A percentile compares a stretch with the other conserved stretches of the same genome.
Conservation (phyloP, 805 yeast genomes). For the Blastobotrys peoriensis region DNA sequence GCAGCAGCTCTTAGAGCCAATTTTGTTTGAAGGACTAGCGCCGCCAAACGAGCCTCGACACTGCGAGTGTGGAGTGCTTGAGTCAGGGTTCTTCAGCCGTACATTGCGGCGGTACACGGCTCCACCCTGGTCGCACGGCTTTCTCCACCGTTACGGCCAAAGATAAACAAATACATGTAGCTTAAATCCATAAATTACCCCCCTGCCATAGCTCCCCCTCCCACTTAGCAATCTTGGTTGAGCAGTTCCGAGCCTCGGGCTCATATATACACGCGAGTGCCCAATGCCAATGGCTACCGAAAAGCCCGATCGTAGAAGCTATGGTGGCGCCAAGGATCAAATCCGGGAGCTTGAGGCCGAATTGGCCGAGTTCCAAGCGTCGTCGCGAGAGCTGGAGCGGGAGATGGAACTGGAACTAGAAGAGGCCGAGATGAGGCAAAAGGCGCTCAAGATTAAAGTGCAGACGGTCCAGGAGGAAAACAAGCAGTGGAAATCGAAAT, state of each 20-base stretch:
- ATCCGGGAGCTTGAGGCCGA: slow-evolving; percentile 38
- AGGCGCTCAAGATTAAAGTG: slow-evolving; percentile 22
- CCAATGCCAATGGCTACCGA: neutral
- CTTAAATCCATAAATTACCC: neutral
- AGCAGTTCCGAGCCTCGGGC: too few species aligned
- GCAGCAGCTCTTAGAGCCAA: neutral
- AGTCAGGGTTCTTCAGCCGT: too few species aligned
- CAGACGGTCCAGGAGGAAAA: slow-evolving; percentile 22
- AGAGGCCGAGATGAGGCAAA: slow-evolving; percentile 28
- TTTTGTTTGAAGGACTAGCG: too few species aligned
- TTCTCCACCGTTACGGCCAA: too few species aligned
- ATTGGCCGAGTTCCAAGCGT: slow-evolving; percentile 38
- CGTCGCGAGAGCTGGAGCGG: slow-evolving; percentile 40
- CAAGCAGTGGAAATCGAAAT: slow-evolving; percentile 25
- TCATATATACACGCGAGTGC: too few species aligned
- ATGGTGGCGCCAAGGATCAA: slow-evolving; percentile 25
- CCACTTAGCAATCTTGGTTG: too few species aligned
- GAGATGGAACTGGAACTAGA: slow-evolving; percentile 41
- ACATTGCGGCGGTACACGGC: neutral
- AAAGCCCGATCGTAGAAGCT: slow-evolving; percentile 1
- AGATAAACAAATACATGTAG: neutral
- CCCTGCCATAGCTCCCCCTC: too few species aligned
- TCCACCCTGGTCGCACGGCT: neutral
- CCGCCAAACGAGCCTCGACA: too few species aligned
- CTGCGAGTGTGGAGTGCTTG: too few species aligned